phyloP scores from a whole-genome alignment of 1,139 yeast species.

The Lodderomyces theae region DNA sequence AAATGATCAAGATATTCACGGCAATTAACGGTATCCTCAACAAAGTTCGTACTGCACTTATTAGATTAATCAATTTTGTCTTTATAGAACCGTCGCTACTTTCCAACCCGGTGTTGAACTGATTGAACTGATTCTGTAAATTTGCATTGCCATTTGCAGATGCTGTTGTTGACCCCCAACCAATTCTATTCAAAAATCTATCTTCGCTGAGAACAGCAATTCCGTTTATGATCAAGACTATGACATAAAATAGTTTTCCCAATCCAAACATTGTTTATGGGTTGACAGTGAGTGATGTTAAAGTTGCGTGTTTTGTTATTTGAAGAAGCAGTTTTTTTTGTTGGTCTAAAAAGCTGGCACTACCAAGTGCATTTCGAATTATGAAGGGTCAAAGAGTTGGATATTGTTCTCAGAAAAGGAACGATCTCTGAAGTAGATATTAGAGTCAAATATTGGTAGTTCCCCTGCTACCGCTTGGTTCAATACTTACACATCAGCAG shows the following conservation, averaged over 20 bases:
- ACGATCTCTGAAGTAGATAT: too few species aligned
- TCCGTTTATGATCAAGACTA: slow-evolving; percentile 41
- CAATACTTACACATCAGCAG: too few species aligned
- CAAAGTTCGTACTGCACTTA: slow-evolving; percentile 46
- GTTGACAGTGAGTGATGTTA: neutral
- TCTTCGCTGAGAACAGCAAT: slow-evolving; percentile 49
- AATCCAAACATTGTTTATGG: slow-evolving; percentile 38
- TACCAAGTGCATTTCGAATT: neutral
- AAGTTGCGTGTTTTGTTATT: neutral
- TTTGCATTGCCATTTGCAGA: slow-evolving; percentile 12
- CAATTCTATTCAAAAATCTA: slow-evolving; percentile 45
- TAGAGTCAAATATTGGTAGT: too few species aligned
- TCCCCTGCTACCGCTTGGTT: too few species aligned
- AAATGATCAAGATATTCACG: slow-evolving; percentile 37
- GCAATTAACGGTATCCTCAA: slow-evolving; percentile 46
- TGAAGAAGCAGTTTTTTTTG: neutral
- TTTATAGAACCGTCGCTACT: slow-evolving; percentile 31
- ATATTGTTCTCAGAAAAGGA: too few species aligned
- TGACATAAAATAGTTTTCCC: slow-evolving; percentile 43
- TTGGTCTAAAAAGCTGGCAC: neutral
- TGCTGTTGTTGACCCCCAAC: slow-evolving; percentile 35
- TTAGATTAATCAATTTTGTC: slow-evolving; percentile 39
- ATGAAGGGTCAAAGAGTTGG: too few species aligned
- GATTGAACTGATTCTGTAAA: slow-evolving; percentile 26
- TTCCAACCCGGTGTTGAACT: slow-evolving; percentile 24